Base-by-base conservation (phyloP, 305 asterid genomes). In the Plantago lanceolata region DNA sequence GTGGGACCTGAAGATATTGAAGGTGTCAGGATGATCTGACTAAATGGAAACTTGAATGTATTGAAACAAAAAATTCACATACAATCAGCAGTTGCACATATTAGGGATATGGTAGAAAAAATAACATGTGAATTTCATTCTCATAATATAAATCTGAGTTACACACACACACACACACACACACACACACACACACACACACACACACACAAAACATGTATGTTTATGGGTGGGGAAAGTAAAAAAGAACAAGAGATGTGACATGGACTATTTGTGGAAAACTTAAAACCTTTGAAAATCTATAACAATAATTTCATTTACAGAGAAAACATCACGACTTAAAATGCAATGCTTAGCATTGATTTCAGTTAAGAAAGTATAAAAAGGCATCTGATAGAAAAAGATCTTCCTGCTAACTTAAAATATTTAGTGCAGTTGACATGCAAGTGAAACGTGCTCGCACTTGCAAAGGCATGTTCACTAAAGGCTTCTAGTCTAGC, bases 1-100 rank as follows among this genome's bases (percentile, higher is more conserved):
- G 83, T 71, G 89, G 85, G 69, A 92, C 98, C 98, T 92, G 85
- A 70, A 73, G 76, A 65, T 55, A 81, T 67, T 73, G 61, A 64
- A 65, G 33, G 59, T 8, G 49, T 72, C 57, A 75, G 68, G 8
- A 67, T 59, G 62, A 68, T 68, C 67, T 48, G 55, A 61, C 67
- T 44, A 54, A 40, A 59, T 43, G 18, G 31, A 33, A 57, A 66
- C 33, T 26, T 57, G 24, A 57, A 57, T 11, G 8, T 26, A 7
- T 31, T 33, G 28, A 57, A 33, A 28, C 14, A 18, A 31, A 31
- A 15, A 40, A 40, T 11, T 12, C 47, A 40, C 47, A 40, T 40
- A 40, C 16, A 40, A 40, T 40, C 47, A 8, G 40, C 16, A 40
- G n/a, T 40, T 40, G 47, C 16, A 40, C 3, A 40, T 11, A 40